A percentile compares a stretch with the other conserved stretches of the same genome.
Evolutionary conservation across 768 basidiomycete species (phyloP).

Genomic region (Imleria badia): DNA sequence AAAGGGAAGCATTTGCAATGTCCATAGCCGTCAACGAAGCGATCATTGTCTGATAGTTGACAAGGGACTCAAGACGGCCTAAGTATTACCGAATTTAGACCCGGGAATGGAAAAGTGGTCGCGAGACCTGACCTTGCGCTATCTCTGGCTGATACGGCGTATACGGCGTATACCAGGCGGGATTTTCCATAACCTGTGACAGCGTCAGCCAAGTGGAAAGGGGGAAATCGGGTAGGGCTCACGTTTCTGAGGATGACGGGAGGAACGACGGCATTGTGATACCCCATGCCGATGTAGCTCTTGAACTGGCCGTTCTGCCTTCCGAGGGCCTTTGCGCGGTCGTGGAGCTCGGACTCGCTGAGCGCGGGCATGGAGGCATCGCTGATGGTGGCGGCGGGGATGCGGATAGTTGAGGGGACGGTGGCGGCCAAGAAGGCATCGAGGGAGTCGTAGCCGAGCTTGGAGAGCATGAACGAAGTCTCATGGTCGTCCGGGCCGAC

Average conservation of each 20-base stretch:
- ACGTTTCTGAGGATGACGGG: conserved; percentile 93
- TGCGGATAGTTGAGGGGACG: conserved; percentile 78
- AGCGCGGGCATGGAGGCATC: conserved; percentile 69
- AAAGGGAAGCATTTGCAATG: conserved; percentile 92
- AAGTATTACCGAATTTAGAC: conserved; percentile 19
- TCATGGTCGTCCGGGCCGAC: conserved; percentile 89
- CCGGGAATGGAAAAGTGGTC: background rate
- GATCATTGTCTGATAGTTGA: conserved; percentile 97
- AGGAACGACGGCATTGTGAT: conserved; percentile 93
- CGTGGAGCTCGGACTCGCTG: conserved; percentile 83
- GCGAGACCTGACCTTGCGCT: conserved; percentile 72
- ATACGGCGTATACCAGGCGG: conserved; percentile 97
- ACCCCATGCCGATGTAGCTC: conserved; percentile 98
- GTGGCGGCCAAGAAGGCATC: conserved; percentile 84
- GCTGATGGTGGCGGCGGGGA: conserved; percentile 58
- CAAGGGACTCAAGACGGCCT: conserved; percentile 94
- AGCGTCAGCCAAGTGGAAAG: conserved; percentile 3
- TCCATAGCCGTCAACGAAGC: conserved; percentile 93
- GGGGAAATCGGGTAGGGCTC: conserved; percentile 20
- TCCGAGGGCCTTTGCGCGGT: conserved; percentile 75
- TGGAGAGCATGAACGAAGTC: conserved; percentile 75
- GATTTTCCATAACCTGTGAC: conserved; percentile 83
- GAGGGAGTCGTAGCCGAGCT: conserved; percentile 83
- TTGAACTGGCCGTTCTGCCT: conserved; percentile 76
- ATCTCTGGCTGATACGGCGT: conserved; percentile 98